Evolutionary conservation across 2,329 filamentous ascomycete species (phyloP), one percentile per base, ranked within the genome.

Genomic region (Alternaria infectoria): DNA sequence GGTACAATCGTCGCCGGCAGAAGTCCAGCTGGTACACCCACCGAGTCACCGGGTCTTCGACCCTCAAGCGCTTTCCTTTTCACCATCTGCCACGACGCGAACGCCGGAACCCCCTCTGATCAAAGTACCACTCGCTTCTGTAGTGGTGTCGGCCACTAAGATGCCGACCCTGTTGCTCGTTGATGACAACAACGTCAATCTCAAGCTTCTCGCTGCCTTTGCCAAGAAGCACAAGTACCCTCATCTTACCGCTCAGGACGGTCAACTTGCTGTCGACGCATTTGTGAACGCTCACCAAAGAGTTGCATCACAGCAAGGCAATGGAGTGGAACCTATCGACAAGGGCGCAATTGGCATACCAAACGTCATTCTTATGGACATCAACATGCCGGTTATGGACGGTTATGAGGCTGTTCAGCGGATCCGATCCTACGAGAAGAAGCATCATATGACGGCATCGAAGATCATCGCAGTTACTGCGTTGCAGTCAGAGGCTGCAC

Each of bases 281-380:
- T 40, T 40, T 9, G 36, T 17, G 4, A 40, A 17, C 36, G 36
- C 36, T 17, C 36, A 40, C 36, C 2, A 2, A 11, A 11, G 0
- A 17, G 4, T 40, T 6, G 4, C n/a, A 3, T 40, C 36, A 5
- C n/a, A 40, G 6, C 15, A 10, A 40, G 15, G 8, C 9, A 17
- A 0, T 40, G n/a, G 36, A 6, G 2, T 1, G 9, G 2, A 40
- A 4, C 0, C 36, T 5, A 11, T 17, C 1, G n/a, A 0, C n/a
- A 17, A 5, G 4, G n/a, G 15, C 0, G n/a, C n/a, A 40, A 11
- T 11, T 3, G 4, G 36, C 15, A 11, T 40, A 40, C 36, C 36
- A 11, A 40, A 11, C 9, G 36, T 40, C 2, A 40, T 40, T 6
- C 36, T 40, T 17, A 40, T 40, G 36, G 36, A 40, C 9, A 40